Base-by-base conservation (phyloP, 148 eudicot species). In the Rhododendron ferrugineum region DNA sequence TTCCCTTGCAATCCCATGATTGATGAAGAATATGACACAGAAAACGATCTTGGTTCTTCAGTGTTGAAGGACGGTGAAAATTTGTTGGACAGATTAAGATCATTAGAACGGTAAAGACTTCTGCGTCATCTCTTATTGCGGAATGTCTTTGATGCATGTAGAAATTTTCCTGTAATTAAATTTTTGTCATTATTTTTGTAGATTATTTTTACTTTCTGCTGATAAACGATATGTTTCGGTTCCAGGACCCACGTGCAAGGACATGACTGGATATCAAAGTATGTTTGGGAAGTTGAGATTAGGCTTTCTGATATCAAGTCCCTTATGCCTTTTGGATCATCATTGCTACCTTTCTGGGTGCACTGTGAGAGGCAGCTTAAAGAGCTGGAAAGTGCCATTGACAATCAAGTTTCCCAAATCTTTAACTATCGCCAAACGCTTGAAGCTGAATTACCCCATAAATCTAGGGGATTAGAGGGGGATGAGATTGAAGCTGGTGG, bases 321-420 rank as follows among this genome's bases (percentile, higher is more conserved):
- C 56, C 94, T 97, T 81, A 81, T 91, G 72, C 86, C 92, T 46
- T 87, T 91, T 83, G 98, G 95, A 32, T 89, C 91, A 50, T 90
- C 94, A 23, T 87, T 97, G 88, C 89, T 90, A 79, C 98, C 98
- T 13, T 97, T 95, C 86, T 97, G 99, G 99, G 54, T 88, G 91
- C 99, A 94, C 85, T 92, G 92, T 40, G 93, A 97, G 86, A 87
- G 84, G 62, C 90, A 91, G 86, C 90, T 97, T 75, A 91, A 90
- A 86, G 93, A 83, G 85, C 89, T 97, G 68, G 96, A 93, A 90
- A 89, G 84, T 86, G 89, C 88, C 52, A 60, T 97, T 42, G 89
- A 90, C 74, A 80, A 86, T 85, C 91, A 89, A 79, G 85, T 89
- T 81, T 85, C 81, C 79, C 82, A 85, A 36, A 79, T 18, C 68